phyloP scores from a whole-genome alignment of 2,329 filamentous ascomycete species.

The Diaporthe humulicola region DNA sequence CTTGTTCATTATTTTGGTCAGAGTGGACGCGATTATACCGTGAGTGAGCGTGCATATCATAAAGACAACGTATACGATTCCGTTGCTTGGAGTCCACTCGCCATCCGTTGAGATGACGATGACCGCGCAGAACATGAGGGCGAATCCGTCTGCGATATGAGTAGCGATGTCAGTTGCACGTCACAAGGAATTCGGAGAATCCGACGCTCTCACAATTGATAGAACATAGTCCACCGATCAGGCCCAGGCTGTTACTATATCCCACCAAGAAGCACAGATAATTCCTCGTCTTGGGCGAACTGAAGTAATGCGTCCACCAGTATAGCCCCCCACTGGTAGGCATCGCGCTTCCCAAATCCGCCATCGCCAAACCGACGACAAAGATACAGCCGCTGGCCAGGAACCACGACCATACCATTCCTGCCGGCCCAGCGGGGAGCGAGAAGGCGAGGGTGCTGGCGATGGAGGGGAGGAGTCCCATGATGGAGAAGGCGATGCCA shows the following conservation, averaged over 20 bases:
- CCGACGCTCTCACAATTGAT: conserved; percentile 61
- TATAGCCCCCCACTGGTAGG: conserved; percentile 68
- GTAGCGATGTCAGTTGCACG: not conserved
- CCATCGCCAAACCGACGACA: conserved; percentile 71
- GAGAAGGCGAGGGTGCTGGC: conserved; percentile 71
- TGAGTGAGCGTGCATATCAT: conserved; percentile 66
- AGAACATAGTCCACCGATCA: conserved; percentile 72
- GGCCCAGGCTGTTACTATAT: conserved; percentile 71
- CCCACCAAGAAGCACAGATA: conserved; percentile 71
- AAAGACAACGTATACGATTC: conserved; percentile 70
- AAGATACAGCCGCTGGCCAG: conserved; percentile 70
- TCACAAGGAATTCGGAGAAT: not conserved
- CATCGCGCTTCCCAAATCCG: conserved; percentile 66
- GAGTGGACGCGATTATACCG: conserved; percentile 64
- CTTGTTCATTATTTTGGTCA: conserved; percentile 69
- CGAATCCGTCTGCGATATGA: conserved; percentile 56
- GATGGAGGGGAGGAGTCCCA: conserved; percentile 73
- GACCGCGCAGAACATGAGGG: conserved; percentile 70
- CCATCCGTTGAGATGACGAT: conserved; percentile 70
- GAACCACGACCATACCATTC: conserved; percentile 75
- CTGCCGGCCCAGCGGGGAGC: conserved; percentile 69
- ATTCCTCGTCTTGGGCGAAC: conserved; percentile 66
- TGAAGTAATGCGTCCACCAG: conserved; percentile 63
- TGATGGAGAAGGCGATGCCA: conserved; percentile 70
- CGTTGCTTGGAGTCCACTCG: conserved; percentile 67